Evolutionary conservation across 2,329 filamentous ascomycete species (phyloP).

Genomic region (Dactylellina haptotyla): DNA sequence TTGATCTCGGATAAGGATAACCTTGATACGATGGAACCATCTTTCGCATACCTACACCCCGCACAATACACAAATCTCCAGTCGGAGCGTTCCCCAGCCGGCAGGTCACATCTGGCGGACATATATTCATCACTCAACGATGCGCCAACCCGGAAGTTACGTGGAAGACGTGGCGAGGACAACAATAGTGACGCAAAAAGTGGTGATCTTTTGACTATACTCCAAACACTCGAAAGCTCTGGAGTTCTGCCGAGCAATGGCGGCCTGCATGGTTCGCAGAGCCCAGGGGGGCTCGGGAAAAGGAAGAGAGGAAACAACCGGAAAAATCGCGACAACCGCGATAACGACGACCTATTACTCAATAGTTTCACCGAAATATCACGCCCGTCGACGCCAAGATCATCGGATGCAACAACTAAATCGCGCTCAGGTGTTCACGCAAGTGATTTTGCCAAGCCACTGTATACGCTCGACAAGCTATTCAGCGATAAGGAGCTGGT

Average conservation of each 20-base stretch:
- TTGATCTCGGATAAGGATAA: constrained; percentile 52
- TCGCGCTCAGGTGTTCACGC: constrained; percentile 42
- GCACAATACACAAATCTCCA: constrained; percentile 33
- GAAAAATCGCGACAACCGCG: constrained; percentile 48
- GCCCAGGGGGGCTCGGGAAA: constrained; percentile 54
- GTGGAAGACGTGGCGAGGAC: constrained; percentile 49
- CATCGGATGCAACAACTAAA: constrained; percentile 20
- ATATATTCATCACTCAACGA: constrained; percentile 43
- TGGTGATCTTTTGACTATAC: constrained; percentile 43
- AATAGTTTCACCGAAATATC: constrained; percentile 43
- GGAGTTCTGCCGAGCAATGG: constrained; percentile 37
- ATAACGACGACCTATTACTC: constrained; percentile 39
- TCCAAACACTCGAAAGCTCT: constrained; percentile 43
- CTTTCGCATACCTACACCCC: constrained; percentile 43
- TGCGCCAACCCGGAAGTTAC: constrained; percentile 43
- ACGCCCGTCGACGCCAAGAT: constrained; percentile 51
- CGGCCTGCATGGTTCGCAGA: constrained; percentile 38
- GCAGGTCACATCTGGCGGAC: constrained; percentile 38
- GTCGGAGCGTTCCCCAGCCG: constrained; percentile 41
- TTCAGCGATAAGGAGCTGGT: constrained; percentile 51
- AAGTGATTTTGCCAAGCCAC: constrained; percentile 48
- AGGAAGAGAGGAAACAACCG: constrained; percentile 54
- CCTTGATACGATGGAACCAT: constrained; percentile 41
- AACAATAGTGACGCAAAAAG: constrained; percentile 33
- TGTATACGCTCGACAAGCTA: constrained; percentile 52